Conservation (phyloP, 116 monocot species). For the Zostera marina region DNA sequence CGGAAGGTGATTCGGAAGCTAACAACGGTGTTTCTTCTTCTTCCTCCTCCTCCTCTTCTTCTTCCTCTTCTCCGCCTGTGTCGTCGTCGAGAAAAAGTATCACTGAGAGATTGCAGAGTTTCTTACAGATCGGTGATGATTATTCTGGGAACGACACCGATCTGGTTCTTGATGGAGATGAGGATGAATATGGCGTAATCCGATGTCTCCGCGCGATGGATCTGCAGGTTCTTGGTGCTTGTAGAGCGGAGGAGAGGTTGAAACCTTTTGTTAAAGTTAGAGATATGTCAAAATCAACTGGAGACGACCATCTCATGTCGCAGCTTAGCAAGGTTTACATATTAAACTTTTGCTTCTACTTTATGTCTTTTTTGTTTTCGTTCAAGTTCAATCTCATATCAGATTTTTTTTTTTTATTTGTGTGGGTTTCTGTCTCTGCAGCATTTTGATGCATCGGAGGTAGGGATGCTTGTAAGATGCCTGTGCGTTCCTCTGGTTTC, state of each 20-base stretch:
- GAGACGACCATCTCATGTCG: constrained; percentile 18
- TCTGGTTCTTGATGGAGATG: constrained; percentile 2
- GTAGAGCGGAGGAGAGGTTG: constrained; percentile 28
- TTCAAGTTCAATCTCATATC: not conserved
- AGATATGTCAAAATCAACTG: constrained; percentile 1
- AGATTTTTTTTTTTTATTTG: not conserved
- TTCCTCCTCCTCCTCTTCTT: not conserved
- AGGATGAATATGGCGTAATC: constrained; percentile 11
- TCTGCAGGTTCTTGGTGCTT: constrained; percentile 27
- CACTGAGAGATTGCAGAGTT: not conserved
- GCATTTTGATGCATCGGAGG: constrained; percentile 71
- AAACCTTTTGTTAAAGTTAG: constrained; percentile 25
- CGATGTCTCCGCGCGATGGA: constrained; percentile 26
- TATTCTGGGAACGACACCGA: not conserved
- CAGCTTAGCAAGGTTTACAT: constrained; percentile 18
- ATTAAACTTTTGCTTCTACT: too few species aligned
- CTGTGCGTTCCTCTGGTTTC: constrained; percentile 82
- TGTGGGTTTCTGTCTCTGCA: constrained; percentile 9
- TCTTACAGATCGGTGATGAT: not conserved
- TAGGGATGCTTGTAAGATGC: constrained; percentile 64
- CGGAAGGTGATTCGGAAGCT: not conserved
- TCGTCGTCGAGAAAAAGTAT: not conserved
- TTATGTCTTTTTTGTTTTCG: not conserved
- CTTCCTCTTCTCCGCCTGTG: not conserved
- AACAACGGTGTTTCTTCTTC: not conserved